Percentiles rank a stretch among this genome's conserved stretches.
phyloP scores from a whole-genome alignment of 2,329 filamentous ascomycete species.

The Penicillium sp. region DNA sequence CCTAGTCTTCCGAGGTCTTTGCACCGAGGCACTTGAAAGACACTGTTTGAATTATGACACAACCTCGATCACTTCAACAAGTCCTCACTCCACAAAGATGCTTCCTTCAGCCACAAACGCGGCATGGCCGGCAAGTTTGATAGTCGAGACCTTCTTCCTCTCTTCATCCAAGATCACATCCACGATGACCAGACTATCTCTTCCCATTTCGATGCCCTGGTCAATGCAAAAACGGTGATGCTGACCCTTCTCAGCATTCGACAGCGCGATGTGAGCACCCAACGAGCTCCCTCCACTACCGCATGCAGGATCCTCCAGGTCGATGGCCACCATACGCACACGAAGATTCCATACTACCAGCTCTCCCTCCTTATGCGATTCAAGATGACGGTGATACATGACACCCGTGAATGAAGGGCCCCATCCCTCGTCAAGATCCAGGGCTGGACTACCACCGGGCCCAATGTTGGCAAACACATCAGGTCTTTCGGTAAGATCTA shows the following conservation, averaged over 20 bases:
- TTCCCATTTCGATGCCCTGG: conserved; percentile 67
- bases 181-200: conserved; percentile 33
- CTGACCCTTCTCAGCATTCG: conserved; percentile 26
- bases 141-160: conserved; percentile 17
- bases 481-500: conserved; percentile 26
- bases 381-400: conserved; percentile 29
- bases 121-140: conserved; percentile 12
- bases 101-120: conserved; percentile 12
- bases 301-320: conserved; percentile 63
- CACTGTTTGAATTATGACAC: too few species aligned
- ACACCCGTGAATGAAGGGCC: conserved; percentile 28
- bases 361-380: conserved; percentile 15
- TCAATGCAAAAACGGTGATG: conserved; percentile 52
- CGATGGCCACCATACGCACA: conserved; percentile 31
- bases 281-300: conserved; percentile 61
- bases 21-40: too few species aligned
- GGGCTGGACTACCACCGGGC: conserved; percentile 20
- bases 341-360: conserved; percentile 24
- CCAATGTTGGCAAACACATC: conserved; percentile 23
- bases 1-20: too few species aligned
- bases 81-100: conserved; percentile 7
- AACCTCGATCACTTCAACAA: too few species aligned
- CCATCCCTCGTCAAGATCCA: conserved; percentile 32
- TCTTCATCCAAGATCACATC: conserved; percentile 18
- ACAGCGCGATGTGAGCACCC: conserved; percentile 52